A percentile compares a stretch with the other conserved stretches of the same genome.
These are phyloP conservation scores for Hypericum perforatum DNA, from an alignment of 345 rosid genomes.

Conservation along the genomic window DNA sequence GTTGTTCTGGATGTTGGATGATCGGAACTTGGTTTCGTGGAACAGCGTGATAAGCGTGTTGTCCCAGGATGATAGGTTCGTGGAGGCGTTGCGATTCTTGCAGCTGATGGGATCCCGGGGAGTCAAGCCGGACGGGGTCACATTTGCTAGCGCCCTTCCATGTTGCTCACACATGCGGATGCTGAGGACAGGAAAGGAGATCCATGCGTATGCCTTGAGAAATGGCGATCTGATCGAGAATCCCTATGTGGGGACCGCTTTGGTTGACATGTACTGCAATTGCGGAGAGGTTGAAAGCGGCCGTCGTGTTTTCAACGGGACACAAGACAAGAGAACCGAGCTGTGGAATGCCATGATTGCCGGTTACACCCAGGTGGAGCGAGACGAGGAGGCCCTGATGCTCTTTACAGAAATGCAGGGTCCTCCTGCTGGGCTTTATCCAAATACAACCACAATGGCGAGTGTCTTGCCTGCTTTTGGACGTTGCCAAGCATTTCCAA, in stretches of 20 bases:
- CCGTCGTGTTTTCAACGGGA: constrained; percentile 46
- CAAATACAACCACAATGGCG: constrained; percentile 83
- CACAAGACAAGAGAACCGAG: constrained; percentile 35
- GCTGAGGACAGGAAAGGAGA: constrained; percentile 56
- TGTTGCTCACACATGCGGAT: constrained; percentile 64
- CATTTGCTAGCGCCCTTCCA: constrained; percentile 79
- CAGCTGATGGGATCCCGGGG: constrained; percentile 46
- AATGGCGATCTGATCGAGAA: constrained; percentile 47
- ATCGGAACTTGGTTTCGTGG: constrained; percentile 78
- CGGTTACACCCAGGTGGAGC: constrained; percentile 73
- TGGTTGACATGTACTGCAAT: constrained; percentile 92
- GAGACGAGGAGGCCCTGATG: constrained; percentile 49
- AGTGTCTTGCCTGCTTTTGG: constrained; percentile 65
- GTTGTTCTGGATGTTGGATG: constrained; percentile 41
- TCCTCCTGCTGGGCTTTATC: constrained; percentile 34
- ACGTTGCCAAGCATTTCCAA: constrained; percentile 42
- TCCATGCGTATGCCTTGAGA: constrained; percentile 74
- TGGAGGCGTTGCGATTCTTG: constrained; percentile 47
- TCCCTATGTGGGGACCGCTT: constrained; percentile 82
- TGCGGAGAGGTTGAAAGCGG: constrained; percentile 56
- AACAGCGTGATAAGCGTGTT: constrained; percentile 65
- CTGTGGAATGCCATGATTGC: constrained; percentile 93
- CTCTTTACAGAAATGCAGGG: constrained; percentile 69
- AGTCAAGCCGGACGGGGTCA: constrained; percentile 63
- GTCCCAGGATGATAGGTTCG: constrained; percentile 49